phyloP scores from a whole-genome alignment of 192 early-diverging fungal genomes.

The Phycomyces blakesleeanus region DNA sequence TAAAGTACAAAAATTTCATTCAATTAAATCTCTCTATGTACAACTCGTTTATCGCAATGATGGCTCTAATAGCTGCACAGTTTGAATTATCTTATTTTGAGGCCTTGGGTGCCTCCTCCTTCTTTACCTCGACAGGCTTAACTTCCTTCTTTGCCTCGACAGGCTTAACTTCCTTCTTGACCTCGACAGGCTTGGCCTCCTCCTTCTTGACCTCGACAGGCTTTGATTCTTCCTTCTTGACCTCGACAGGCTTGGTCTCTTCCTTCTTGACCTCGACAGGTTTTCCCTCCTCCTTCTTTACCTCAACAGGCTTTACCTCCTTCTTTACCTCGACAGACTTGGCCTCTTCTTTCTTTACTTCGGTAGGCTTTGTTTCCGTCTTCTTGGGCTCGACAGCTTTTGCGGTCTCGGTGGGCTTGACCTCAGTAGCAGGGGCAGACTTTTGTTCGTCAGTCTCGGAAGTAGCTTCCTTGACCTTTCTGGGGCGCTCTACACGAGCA shows the following conservation, averaged over 20 bases:
- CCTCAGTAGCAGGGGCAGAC: neutral
- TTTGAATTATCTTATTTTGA: neutral
- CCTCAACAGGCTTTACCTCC: neutral
- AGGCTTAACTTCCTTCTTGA: neutral
- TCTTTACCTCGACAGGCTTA: conserved; percentile 2
- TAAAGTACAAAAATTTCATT: conserved; percentile 4
- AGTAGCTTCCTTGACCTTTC: conserved; percentile 12
- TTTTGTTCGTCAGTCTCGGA: conserved; percentile 18
- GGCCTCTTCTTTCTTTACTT: neutral
- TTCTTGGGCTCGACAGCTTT: neutral
- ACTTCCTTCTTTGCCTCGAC: neutral
- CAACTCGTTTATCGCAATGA: conserved; percentile 3
- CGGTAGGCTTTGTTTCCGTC: neutral
- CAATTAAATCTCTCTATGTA: neutral
- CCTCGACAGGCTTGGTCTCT: neutral
- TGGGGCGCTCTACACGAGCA: conserved; percentile 49
- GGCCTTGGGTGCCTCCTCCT: neutral
- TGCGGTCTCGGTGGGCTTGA: neutral
- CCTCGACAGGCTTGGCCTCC: neutral
- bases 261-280: conserved; percentile 4
- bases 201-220: neutral
- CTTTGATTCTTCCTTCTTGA: neutral
- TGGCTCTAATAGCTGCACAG: conserved; percentile 8
- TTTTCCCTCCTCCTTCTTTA: neutral
- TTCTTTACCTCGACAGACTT: neutral